These are phyloP conservation scores for Scheffersomyces lignosus DNA, from an alignment of 805 yeast species.

Conservation along the genomic window DNA sequence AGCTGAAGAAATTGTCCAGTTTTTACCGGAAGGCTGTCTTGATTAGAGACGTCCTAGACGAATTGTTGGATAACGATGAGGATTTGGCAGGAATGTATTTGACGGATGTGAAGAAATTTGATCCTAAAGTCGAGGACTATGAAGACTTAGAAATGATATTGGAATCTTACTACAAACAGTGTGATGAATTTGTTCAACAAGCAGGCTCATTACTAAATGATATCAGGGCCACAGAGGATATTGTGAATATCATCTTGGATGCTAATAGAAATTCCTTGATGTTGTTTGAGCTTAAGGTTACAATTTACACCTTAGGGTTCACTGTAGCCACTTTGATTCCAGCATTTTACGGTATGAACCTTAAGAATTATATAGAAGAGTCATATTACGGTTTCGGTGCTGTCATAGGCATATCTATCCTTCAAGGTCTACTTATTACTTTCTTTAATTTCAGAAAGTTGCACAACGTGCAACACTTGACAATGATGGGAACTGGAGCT, in stretches of 20 bases:
- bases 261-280: constrained; percentile 88
- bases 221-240: constrained; percentile 88
- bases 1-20: constrained; percentile 67
- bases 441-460: constrained; percentile 56
- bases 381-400: constrained; percentile 61
- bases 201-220: constrained; percentile 81
- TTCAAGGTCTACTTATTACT: constrained; percentile 57
- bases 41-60: constrained; percentile 80
- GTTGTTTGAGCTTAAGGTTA: constrained; percentile 80
- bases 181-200: constrained; percentile 91
- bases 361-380: constrained; percentile 76
- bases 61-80: constrained; percentile 81
- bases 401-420: constrained; percentile 51
- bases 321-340: constrained; percentile 84
- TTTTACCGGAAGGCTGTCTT: constrained; percentile 75
- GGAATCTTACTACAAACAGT: constrained; percentile 87
- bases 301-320: constrained; percentile 81
- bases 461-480: constrained; percentile 61
- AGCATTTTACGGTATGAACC: constrained; percentile 87
- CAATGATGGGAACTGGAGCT: constrained; percentile 47
- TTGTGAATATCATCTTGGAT: constrained; percentile 86
- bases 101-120: constrained; percentile 37
- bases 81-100: constrained; percentile 80
- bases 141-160: constrained; percentile 84
- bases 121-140: constrained; percentile 35